These are phyloP conservation scores for Phytophthora parvispora DNA, from an alignment of 352 stramenopile species.

Conservation along the genomic window DNA sequence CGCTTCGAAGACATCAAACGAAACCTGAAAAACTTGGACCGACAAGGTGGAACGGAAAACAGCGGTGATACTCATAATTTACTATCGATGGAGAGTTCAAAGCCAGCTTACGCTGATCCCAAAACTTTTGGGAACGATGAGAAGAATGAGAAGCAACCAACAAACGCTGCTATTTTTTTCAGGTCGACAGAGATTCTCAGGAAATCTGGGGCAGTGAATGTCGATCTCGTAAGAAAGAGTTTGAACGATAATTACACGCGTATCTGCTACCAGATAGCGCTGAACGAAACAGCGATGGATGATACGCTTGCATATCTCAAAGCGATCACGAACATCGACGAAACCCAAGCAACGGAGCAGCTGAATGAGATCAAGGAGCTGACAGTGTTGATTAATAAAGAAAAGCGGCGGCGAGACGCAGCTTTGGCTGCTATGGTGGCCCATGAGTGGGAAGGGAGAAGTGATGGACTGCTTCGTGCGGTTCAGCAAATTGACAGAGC, in stretches of 20 bases:
- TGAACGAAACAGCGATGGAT: conserved; percentile 16
- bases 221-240: conserved; percentile 4
- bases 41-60: neutral
- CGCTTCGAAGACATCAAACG: neutral
- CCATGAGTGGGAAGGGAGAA: neutral
- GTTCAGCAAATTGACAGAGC: neutral
- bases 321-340: neutral
- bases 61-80: neutral
- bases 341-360: neutral
- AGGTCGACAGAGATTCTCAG: neutral
- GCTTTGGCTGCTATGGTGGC: neutral
- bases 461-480: neutral
- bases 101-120: neutral
- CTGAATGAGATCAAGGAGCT: conserved; percentile 2
- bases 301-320: conserved; percentile 15
- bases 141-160: neutral
- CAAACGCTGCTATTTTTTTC: neutral
- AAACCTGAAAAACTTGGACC: neutral
- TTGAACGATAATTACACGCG: conserved; percentile 13
- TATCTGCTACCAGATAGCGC: conserved; percentile 6
- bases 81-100: too few relatives aligned
- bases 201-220: neutral
- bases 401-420: conserved; percentile 11
- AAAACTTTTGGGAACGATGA: too few relatives aligned
- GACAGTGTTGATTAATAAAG: neutral